These are phyloP conservation scores for Termitomyces sp. DNA, from an alignment of 768 basidiomycete species.

Conservation along the genomic window DNA sequence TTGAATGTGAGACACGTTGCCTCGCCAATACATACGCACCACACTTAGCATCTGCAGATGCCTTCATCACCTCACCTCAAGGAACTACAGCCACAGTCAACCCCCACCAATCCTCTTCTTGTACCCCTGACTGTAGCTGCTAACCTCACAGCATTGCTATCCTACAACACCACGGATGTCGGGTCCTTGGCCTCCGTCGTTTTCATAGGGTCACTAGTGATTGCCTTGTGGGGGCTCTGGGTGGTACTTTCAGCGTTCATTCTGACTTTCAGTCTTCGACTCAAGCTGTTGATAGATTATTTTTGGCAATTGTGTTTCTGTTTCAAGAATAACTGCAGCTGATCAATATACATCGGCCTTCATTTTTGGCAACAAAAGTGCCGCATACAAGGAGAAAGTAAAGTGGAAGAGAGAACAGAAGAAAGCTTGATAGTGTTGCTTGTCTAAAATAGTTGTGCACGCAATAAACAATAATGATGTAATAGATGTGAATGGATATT, in stretches of 20 bases:
- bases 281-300: constrained; percentile 36
- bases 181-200: constrained; percentile 51
- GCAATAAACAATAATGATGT: background rate
- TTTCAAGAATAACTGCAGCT: constrained; percentile 72
- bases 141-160: constrained; percentile 49
- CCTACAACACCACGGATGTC: constrained; percentile 57
- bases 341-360: constrained; percentile 80
- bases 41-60: constrained; percentile 24
- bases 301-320: constrained; percentile 48
- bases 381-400: constrained; percentile 60
- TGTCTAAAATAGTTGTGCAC: background rate
- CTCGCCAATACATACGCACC: background rate
- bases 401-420: constrained; percentile 41
- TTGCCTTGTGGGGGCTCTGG: constrained; percentile 69
- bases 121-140: constrained; percentile 51
- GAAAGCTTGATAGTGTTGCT: constrained; percentile 6
- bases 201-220: constrained; percentile 39
- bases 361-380: constrained; percentile 68
- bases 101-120: constrained; percentile 55
- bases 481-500: background rate
- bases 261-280: constrained; percentile 2
- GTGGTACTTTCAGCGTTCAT: constrained; percentile 38
- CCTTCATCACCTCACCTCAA: constrained; percentile 38
- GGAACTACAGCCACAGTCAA: constrained; percentile 18
- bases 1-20: constrained; percentile 41